Evolutionary conservation across 1,139 yeast species (phyloP), one percentile per base, ranked within the genome.

Genomic region (Spathaspora sp.): DNA sequence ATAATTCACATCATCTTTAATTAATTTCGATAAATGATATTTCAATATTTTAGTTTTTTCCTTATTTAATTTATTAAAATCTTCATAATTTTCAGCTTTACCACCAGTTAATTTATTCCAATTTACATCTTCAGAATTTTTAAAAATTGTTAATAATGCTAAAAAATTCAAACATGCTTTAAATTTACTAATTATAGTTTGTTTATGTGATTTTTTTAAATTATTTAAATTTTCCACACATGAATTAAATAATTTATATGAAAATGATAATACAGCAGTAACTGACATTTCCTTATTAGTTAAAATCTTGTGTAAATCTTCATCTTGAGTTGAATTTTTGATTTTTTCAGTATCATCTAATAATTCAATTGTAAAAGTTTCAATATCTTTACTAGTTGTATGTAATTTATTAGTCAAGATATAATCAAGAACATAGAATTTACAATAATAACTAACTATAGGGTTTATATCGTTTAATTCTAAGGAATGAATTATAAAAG

Each of bases 331-430:
- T 33, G 57, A 47, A 7, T 59, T 63, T 57, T 81, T 83, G 40
- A 69, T 57, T 2, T 59, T 47, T 57, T 89, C 96, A 29, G 89
- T 78, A 4, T 79, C 79, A 58, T 84, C 91, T 48, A 89, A 67
- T 46, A 89, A 66, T 5, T 59, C 56, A 43, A 83, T 70, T 0
- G 89, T 86, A 58, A 80, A 84, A 2, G 54, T 56, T 31, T 86
- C 88, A 16, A 79, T 78, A 3, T 74, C 80, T 11, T 72, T 67
- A 48, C 80, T 76, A 1, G 64, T 57, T 18, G 73, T 63, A 58
- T 89, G 95, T 24, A 83, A 68, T 51, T 81, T 79, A 44, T 77
- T 64, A 42, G 73, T 74, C 25, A 89, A 67, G 7, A 89, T 83
- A 55, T 78, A 72, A 58, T 88, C 89, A 9, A 85, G 82, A 0